Conservation (phyloP, 139 green algal genomes). For the Mychonastes homosphaera region DNA sequence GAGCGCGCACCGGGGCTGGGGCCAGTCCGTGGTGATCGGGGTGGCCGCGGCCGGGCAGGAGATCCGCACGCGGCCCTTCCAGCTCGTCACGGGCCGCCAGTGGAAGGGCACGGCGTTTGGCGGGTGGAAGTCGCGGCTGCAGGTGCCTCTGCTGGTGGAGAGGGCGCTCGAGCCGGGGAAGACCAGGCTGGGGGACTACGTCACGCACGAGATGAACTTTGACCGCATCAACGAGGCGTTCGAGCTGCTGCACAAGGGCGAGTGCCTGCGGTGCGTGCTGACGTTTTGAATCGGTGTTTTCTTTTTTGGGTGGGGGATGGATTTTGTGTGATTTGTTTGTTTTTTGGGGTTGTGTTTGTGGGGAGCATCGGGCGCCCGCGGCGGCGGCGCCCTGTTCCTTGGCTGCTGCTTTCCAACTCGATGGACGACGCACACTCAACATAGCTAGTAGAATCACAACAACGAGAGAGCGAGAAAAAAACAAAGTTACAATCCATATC, state of each 20-base stretch:
- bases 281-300: conserved; percentile 27
- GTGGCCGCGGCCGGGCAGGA: conserved; percentile 79
- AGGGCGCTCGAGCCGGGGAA: conserved; percentile 67
- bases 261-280: conserved; percentile 83
- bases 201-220: conserved; percentile 81
- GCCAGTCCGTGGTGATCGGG: conserved; percentile 69
- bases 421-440: too few relatives aligned
- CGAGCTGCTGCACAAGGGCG: conserved; percentile 80
- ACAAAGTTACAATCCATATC: too few relatives aligned
- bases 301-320: too few relatives aligned
- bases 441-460: too few relatives aligned
- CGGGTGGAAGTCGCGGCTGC: conserved; percentile 72
- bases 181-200: conserved; percentile 84
- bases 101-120: conserved; percentile 96
- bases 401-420: too few relatives aligned
- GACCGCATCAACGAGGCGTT: conserved; percentile 90
- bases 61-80: conserved; percentile 90
- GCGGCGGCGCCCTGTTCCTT: too few relatives aligned
- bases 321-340: too few relatives aligned
- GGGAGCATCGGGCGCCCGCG: too few relatives aligned
- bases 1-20: conserved; percentile 81
- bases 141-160: conserved; percentile 79
- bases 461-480: too few relatives aligned
- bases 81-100: conserved; percentile 82
- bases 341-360: too few relatives aligned